phyloP scores from a whole-genome alignment of 2,329 filamentous ascomycete species.

The Daldinia sp. region DNA sequence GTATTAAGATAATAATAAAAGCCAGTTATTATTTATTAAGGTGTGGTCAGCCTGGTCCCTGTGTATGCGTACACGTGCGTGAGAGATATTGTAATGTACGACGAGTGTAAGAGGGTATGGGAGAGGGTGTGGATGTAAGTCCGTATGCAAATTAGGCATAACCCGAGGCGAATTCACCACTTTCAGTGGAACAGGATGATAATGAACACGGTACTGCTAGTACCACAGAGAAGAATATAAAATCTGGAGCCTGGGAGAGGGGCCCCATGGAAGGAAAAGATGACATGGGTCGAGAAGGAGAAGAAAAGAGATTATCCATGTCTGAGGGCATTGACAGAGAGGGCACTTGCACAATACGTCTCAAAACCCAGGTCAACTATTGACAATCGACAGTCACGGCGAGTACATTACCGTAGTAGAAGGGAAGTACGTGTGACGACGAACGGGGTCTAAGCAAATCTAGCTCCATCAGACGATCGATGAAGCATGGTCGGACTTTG shows the following conservation, averaged over 20 bases:
- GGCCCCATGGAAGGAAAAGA: constrained; percentile 9
- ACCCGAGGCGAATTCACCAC: constrained; percentile 28
- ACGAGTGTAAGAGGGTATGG: constrained; percentile 18
- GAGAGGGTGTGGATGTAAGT: constrained; percentile 33
- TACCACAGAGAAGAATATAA: constrained; percentile 8
- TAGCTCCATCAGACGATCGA: constrained; percentile 47
- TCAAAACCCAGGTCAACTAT: constrained; percentile 41
- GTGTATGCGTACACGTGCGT: constrained; percentile 32
- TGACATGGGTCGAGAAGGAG: constrained; percentile 28
- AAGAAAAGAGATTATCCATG: constrained; percentile 44
- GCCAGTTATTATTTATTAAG: constrained; percentile 43
- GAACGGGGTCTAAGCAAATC: constrained; percentile 44
- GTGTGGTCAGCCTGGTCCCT: constrained; percentile 45
- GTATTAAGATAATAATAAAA: constrained; percentile 35
- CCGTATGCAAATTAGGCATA: constrained; percentile 9
- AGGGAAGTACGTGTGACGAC: constrained; percentile 41
- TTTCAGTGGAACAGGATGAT: constrained; percentile 6
- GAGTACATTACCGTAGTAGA: constrained; percentile 12
- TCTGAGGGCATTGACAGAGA: constrained; percentile 46
- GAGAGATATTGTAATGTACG: constrained; percentile 29
- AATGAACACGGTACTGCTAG: background rate
- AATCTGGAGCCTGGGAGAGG: constrained; percentile 7
- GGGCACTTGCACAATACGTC: constrained; percentile 42
- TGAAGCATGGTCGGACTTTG: constrained; percentile 44
- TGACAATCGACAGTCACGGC: constrained; percentile 28